These are phyloP conservation scores for Tulasnella sp. DNA, from an alignment of 768 basidiomycete genomes.

Conservation along the genomic window DNA sequence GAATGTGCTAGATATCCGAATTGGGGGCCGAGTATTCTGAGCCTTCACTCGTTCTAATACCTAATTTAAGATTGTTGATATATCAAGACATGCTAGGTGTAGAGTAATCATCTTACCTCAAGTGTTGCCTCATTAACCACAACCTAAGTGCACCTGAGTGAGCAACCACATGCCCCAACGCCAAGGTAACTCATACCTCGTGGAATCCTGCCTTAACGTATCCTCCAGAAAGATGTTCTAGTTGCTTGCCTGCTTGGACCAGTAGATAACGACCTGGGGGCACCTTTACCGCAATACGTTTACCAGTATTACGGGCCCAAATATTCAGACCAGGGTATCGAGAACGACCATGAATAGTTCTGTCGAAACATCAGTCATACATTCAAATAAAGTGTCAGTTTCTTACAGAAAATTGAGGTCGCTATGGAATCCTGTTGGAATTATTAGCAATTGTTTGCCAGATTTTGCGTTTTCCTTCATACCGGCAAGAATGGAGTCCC, in stretches of 20 bases:
- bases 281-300: slow-evolving; percentile 76
- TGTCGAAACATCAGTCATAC: slow-evolving; percentile 17
- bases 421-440: slow-evolving; percentile 88
- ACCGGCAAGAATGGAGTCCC: slow-evolving; percentile 80
- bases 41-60: slow-evolving; percentile 47
- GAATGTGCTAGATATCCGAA: slow-evolving; percentile 93
- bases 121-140: slow-evolving; percentile 75
- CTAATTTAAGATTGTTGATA: slow-evolving; percentile 28
- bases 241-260: slow-evolving; percentile 91
- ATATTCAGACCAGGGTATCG: slow-evolving; percentile 82
- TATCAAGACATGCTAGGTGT: background rate
- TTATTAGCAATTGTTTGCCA: no score
- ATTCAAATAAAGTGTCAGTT: slow-evolving; percentile 23
- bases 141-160: no score
- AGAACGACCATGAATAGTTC: slow-evolving; percentile 75
- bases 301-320: slow-evolving; percentile 90
- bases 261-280: slow-evolving; percentile 69
- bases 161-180: no score
- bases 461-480: no score
- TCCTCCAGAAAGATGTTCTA: slow-evolving; percentile 65
- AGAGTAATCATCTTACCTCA: slow-evolving; percentile 33
- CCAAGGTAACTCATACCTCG: no score
- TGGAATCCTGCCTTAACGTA: slow-evolving; percentile 88
- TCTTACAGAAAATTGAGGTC: slow-evolving; percentile 72
- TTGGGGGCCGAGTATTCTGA: slow-evolving; percentile 63